Evolutionary conservation across 495 filamentous ascomycete genomes (phyloP).

Genomic region (Hypoxylon perforatum): DNA sequence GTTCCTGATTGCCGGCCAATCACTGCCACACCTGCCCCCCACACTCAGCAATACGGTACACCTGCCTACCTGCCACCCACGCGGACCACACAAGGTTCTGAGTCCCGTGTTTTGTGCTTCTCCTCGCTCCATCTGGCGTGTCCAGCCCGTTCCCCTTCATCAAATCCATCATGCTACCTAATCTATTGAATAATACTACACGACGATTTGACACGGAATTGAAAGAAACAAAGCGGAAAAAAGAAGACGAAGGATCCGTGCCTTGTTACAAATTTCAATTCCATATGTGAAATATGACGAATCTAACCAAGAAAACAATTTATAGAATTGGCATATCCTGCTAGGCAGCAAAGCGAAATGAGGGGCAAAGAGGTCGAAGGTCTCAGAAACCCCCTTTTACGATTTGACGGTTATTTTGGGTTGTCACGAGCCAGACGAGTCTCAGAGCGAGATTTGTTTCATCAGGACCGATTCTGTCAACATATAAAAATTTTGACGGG

Average conservation of each 20-base stretch:
- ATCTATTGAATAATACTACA: no score
- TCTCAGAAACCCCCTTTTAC: slow-evolving; percentile 2
- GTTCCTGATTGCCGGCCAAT: slow-evolving; percentile 32
- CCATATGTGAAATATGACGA: no score
- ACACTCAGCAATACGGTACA: slow-evolving; percentile 13
- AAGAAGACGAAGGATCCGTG: no score
- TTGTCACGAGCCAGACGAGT: slow-evolving; percentile 28
- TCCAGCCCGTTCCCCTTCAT: no score
- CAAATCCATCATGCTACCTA: no score
- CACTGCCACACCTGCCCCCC: slow-evolving; percentile 20
- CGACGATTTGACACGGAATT: no score
- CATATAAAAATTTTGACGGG: slow-evolving; percentile 22
- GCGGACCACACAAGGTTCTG: slow-evolving; percentile 8
- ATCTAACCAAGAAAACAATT: neutral
- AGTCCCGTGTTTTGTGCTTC: neutral
- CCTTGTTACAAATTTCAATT: no score
- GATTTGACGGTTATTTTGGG: slow-evolving; percentile 6
- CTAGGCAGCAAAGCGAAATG: neutral
- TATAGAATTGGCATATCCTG: slow-evolving; percentile 8
- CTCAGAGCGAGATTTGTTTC: slow-evolving; percentile 32
- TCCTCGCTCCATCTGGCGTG: neutral
- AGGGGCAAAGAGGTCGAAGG: slow-evolving; percentile 10
- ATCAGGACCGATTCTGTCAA: slow-evolving; percentile 34
- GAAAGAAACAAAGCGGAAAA: no score
- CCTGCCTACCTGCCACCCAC: slow-evolving; percentile 15